These are phyloP conservation scores for Houttuynia cordata DNA, from an alignment of 164 flowering plant genomes.

Conservation along the genomic window DNA sequence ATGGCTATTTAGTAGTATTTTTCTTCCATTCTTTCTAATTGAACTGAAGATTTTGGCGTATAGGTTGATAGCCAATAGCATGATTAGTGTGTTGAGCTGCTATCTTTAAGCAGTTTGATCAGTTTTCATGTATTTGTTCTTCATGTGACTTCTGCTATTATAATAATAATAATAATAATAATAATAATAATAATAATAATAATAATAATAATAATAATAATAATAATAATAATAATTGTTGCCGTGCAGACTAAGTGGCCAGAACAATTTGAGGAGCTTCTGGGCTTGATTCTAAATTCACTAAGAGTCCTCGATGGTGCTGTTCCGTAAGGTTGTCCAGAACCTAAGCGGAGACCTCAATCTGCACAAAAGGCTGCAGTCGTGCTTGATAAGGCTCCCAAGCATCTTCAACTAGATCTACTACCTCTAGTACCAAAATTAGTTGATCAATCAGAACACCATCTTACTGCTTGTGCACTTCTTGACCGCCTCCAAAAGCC, in stretches of 20 bases:
- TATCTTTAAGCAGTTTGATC: no score
- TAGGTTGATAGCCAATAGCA: no score
- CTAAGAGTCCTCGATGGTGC: slow-evolving; percentile 89
- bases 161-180: no score
- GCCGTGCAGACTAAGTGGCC: slow-evolving; percentile 63
- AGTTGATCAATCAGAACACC: slow-evolving; percentile 97
- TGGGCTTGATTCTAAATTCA: slow-evolving; percentile 93
- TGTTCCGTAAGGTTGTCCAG: slow-evolving; percentile 92
- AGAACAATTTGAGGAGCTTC: slow-evolving; percentile 97
- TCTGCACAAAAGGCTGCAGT: slow-evolving; percentile 91
- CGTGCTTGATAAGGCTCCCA: slow-evolving; percentile 96
- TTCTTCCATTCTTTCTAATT: no score
- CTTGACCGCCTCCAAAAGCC: slow-evolving; percentile 79
- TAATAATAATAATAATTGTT: no score
- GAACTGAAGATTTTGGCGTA: no score
- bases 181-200: no score
- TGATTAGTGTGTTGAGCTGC: no score
- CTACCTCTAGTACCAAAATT: slow-evolving; percentile 87
- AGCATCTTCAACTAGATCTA: slow-evolving; percentile 82
- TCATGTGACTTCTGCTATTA: no score
- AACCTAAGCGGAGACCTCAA: slow-evolving; percentile 82
- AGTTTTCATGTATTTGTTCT: no score
- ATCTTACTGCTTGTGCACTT: slow-evolving; percentile 85
- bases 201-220: no score
- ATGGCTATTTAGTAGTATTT: no score